Evolutionary conservation across 176 grass and related monocot species (phyloP), one percentile per base, ranked within the genome.

Genomic region (Oryza officinalis): DNA sequence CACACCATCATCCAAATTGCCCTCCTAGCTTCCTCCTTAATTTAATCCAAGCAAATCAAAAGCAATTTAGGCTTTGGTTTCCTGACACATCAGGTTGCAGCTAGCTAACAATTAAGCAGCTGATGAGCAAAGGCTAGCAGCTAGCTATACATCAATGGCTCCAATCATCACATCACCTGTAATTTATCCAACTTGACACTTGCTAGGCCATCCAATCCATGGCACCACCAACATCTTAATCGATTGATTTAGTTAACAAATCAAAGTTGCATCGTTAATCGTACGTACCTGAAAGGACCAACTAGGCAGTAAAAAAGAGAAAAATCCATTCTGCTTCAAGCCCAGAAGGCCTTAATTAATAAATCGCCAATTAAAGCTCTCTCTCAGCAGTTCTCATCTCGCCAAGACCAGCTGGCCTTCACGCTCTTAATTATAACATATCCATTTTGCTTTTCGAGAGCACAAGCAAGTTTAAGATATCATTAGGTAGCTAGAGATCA

Each of bases 151-250:
- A 27, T n/a, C 25, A 25, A 63, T 69, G 38, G 72, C 22, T 73
- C 28, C 65, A 89, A 85, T 85, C 71, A 81, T 85, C 50, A 81
- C 12, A 31, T 10, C 66, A 71, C 49, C 47, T 81, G 25, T 76
- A 76, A 81, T 68, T 76, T 85, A 85, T 41, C 23, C 71, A 52
- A 17, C 38, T 70, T 50, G 27, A 57, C 52, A 57, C 14, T 57
- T 57, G 18, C 27, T 47, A 64, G 65, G 22, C 41, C 40, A 38
- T 72, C 66, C 67, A 63, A 54, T 79, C 67, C 75, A 63, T 45
- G 27, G 32, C 54, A 71, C 8, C 35, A 68, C 41, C 13, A 23
- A 6, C 0, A 31, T 6, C 22, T 33, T n/a, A 79, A 43, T 30
- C 43, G 49, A 45, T 44, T 67, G 11, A 45, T 13, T 27, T 43